A percentile compares a stretch with the other conserved stretches of the same genome.
These are phyloP conservation scores for Wallacemonas sp. DNA, from an alignment of 208 protist species.

Conservation along the genomic window DNA sequence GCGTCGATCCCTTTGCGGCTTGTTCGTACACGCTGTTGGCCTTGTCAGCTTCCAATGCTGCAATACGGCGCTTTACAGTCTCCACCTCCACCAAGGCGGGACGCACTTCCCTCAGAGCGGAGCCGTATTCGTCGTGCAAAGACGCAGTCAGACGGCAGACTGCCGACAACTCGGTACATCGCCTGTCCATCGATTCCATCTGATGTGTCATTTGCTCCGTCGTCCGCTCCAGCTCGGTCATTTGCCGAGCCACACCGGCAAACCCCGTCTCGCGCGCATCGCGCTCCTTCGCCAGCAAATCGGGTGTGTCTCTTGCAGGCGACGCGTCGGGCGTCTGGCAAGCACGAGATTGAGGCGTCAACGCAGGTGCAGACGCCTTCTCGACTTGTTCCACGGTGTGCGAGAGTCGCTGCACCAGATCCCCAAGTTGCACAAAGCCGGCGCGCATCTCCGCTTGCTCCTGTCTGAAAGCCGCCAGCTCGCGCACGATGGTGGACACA, in stretches of 20 bases:
- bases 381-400: conserved; percentile 28
- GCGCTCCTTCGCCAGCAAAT: neutral
- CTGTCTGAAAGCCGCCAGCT: neutral
- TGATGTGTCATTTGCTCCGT: neutral
- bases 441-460: neutral
- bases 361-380: neutral
- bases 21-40: conserved; percentile 17
- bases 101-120: conserved; percentile 28
- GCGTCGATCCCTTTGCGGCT: neutral
- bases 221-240: neutral
- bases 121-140: conserved; percentile 10
- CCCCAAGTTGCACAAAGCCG: conserved; percentile 19
- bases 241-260: neutral
- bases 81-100: conserved; percentile 51
- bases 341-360: neutral
- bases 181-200: neutral
- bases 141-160: neutral
- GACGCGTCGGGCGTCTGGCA: neutral
- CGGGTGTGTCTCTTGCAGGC: neutral
- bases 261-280: neutral
- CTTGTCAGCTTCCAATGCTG: conserved; percentile 28
- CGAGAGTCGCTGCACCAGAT: conserved; percentile 39
- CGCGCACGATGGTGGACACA: neutral
- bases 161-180: neutral
- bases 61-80: conserved; percentile 48